phyloP scores from a whole-genome alignment of 805 yeast species.

The Yarrowia sp. region DNA sequence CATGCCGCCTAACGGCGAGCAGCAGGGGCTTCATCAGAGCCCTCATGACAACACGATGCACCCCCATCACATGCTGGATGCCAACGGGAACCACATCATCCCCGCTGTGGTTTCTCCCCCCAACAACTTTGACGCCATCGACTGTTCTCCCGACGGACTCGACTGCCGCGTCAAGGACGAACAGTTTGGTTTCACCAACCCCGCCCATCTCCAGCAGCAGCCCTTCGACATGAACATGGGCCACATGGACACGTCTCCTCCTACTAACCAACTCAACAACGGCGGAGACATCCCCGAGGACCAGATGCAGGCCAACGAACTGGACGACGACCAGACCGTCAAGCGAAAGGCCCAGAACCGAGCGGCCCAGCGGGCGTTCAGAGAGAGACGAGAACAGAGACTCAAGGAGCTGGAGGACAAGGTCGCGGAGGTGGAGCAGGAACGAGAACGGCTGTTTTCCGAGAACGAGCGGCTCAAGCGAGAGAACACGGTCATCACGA shows the following conservation, averaged over 20 bases:
- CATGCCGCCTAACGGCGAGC: slow-evolving; percentile 3
- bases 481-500: slow-evolving; percentile 62
- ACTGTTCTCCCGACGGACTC: slow-evolving; percentile 19
- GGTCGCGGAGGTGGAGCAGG: slow-evolving; percentile 63
- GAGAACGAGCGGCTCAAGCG: slow-evolving; percentile 61
- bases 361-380: slow-evolving; percentile 86
- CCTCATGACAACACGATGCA: slow-evolving; percentile 1
- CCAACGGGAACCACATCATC: slow-evolving; percentile 24
- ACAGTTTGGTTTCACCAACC: slow-evolving; percentile 28
- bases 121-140: slow-evolving; percentile 32
- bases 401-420: slow-evolving; percentile 70
- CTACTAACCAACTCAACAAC: not conserved
- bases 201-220: not conserved
- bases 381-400: slow-evolving; percentile 79
- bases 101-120: slow-evolving; percentile 26
- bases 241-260: not conserved
- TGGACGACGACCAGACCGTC: slow-evolving; percentile 44
- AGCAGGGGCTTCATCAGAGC: not conserved
- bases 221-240: slow-evolving; percentile 7
- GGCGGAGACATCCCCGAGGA: slow-evolving; percentile 9
- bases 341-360: slow-evolving; percentile 80
- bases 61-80: slow-evolving; percentile 29
- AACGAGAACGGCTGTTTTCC: slow-evolving; percentile 56
- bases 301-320: slow-evolving; percentile 22
- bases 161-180: slow-evolving; percentile 31